Base-by-base conservation (phyloP, 2,329 filamentous ascomycete genomes). In the Paradendryphiella salina region DNA sequence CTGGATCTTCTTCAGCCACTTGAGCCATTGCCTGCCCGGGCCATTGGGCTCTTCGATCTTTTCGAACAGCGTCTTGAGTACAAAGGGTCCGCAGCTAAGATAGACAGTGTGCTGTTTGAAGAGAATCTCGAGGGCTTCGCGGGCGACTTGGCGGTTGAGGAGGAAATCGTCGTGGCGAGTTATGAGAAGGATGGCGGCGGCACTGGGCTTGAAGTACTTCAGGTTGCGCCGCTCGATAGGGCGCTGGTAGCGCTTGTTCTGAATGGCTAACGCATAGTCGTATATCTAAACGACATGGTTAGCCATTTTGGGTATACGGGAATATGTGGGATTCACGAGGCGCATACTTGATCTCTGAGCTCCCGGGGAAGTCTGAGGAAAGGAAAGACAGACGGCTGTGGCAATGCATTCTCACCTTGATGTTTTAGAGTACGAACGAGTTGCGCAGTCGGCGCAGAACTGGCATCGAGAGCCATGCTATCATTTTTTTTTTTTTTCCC, bases 341-440 rank as follows among this genome's bases (percentile, higher is more conserved):
- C 21, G 53, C 53, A 14, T 54, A 68, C 68, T 55, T 69, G 63
- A 52, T 74, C 69, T n/a, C 72, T 67, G 18, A 74, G 61, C 53
- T 74, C 72, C 35, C 68, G 61, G 10, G 72, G 72, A 10, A 74
- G 60, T 6, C 50, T 40, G 10, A 73, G 56, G 41, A 74, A 70
- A 6, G 67, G 64, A 39, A 67, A 69, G 21, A 55, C 15, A 14
- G 52, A 50, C 14, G 17, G 38, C 17, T 29, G 41, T 26, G 45
- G 20, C 29, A 38, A 33, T 23, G 34, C 41, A 23, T 50, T 20
- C 34, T 52, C 37, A 11, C 15, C 32, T 28, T 45, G 46, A 42
- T 52, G 21, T 20, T 48, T 33, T 21, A 34, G 32, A 20, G 37
- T 20, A 21, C 34, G 40, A 34, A 51, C 36, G 31, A 28, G 20